phyloP scores from a whole-genome alignment of 2,329 filamentous ascomycete genomes.

The Bimuria novae-zelandiae region DNA sequence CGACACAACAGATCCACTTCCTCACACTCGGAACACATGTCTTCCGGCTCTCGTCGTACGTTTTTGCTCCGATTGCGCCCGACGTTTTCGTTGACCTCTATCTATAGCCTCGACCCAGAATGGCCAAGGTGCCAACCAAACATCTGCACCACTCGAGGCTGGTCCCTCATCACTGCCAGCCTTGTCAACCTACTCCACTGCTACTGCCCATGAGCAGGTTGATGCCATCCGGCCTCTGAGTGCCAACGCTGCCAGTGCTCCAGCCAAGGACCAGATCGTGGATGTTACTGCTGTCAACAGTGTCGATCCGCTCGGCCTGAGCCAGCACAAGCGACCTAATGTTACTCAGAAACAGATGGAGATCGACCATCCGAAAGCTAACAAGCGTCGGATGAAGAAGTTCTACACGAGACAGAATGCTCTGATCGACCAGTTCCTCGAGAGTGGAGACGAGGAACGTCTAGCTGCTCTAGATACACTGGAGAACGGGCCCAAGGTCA shows the following conservation, averaged over 20 bases:
- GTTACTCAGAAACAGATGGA: conserved; percentile 54
- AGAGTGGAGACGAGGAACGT: conserved; percentile 61
- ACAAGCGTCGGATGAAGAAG: conserved; percentile 46
- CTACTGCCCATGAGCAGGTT: conserved; percentile 22
- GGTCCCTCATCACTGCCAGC: conserved; percentile 23
- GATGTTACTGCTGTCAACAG: conserved; percentile 26
- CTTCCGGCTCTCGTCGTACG: conserved; percentile 39
- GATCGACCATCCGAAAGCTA: conserved; percentile 51
- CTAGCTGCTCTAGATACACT: conserved; percentile 56
- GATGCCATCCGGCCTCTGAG: conserved; percentile 35
- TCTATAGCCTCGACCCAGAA: conserved; percentile 32
- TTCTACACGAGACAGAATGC: conserved; percentile 50
- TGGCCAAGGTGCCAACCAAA: conserved; percentile 36
- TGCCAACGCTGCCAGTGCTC: conserved; percentile 15
- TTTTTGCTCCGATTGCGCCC: conserved; percentile 20
- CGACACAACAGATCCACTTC: conserved; percentile 27
- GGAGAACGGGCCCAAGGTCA: conserved; percentile 51
- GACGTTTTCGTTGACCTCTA: conserved; percentile 29
- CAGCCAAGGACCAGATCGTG: conserved; percentile 22
- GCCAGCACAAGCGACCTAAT: conserved; percentile 39
- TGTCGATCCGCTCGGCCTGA: conserved; percentile 45
- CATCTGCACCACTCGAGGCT: conserved; percentile 30
- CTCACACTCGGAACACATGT: conserved; percentile 34
- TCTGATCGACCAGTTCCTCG: conserved; percentile 55
- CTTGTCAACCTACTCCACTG: conserved; percentile 26